Evolutionary conservation across 2,329 filamentous ascomycete species (phyloP).

Genomic region (Beauveria bassiana): DNA sequence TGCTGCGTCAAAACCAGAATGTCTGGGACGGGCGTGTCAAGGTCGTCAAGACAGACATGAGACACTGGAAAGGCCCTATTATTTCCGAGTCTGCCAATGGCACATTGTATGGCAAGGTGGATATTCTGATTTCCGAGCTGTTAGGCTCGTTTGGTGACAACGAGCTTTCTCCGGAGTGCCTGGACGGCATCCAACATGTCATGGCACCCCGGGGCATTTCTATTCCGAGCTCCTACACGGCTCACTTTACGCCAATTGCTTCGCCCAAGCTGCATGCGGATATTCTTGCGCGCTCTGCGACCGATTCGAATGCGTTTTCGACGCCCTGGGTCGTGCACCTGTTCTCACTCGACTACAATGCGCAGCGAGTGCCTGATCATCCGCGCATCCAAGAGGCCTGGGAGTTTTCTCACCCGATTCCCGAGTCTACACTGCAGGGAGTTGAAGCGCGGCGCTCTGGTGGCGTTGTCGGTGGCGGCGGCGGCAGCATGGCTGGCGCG

Average conservation of each 20-base stretch:
- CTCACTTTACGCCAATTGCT: conserved; percentile 85
- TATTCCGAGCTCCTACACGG: conserved; percentile 88
- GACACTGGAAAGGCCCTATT: conserved; percentile 81
- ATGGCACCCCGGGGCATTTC: conserved; percentile 80
- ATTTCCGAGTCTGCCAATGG: conserved; percentile 35
- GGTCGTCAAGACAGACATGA: conserved; percentile 94
- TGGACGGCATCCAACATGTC: conserved; percentile 91
- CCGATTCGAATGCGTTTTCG: conserved; percentile 68
- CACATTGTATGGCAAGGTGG: conserved; percentile 58
- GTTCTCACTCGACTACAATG: conserved; percentile 80
- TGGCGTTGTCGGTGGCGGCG: conserved; percentile 58
- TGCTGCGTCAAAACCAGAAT: conserved; percentile 75
- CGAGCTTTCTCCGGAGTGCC: conserved; percentile 90
- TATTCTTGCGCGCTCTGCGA: conserved; percentile 53
- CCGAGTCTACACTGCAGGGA: conserved; percentile 46
- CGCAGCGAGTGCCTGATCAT: conserved; percentile 51
- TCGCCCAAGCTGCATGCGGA: conserved; percentile 81
- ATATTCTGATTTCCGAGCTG: conserved; percentile 90
- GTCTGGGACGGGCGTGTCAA: conserved; percentile 77
- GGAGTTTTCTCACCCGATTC: conserved; percentile 74
- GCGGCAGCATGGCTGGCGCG: conserved; percentile 65
- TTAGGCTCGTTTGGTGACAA: conserved; percentile 96
- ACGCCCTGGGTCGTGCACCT: conserved; percentile 94
- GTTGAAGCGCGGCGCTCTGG: conserved; percentile 52
- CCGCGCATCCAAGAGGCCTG: conserved; percentile 67